These are phyloP conservation scores for Pyronema omphalodes DNA, from an alignment of 495 filamentous ascomycete species.

Conservation along the genomic window DNA sequence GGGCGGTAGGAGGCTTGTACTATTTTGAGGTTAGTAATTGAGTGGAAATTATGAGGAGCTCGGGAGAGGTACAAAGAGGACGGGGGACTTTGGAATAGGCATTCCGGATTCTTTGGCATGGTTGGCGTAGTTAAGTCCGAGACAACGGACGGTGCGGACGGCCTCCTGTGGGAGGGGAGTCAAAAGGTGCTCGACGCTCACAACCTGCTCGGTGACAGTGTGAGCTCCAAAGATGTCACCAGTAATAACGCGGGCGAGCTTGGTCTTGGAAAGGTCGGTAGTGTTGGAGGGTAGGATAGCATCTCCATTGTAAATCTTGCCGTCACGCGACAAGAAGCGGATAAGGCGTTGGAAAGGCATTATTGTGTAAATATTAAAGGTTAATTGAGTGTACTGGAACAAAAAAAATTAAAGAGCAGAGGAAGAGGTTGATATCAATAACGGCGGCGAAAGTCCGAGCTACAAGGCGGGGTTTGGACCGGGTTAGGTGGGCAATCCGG, in stretches of 20 bases:
- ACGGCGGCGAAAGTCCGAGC: too few relatives aligned
- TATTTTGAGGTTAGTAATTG: slow-evolving; percentile 7
- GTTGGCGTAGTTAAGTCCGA: slow-evolving; percentile 66
- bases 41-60: not conserved
- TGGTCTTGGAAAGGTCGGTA: slow-evolving; percentile 46
- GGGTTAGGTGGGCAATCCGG: too few relatives aligned
- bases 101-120: slow-evolving; percentile 58
- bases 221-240: slow-evolving; percentile 59
- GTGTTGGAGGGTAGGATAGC: slow-evolving; percentile 52
- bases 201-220: slow-evolving; percentile 46
- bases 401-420: too few relatives aligned
- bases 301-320: slow-evolving; percentile 64
- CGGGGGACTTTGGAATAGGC: slow-evolving; percentile 55
- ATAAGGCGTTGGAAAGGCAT: slow-evolving; percentile 34
- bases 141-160: slow-evolving; percentile 54
- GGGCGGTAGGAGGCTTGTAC: slow-evolving; percentile 62
- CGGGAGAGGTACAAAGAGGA: slow-evolving; percentile 43
- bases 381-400: too few relatives aligned
- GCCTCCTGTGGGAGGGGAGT: slow-evolving; percentile 49
- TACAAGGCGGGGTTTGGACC: too few relatives aligned
- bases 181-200: slow-evolving; percentile 47
- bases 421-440: too few relatives aligned
- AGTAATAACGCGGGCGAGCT: slow-evolving; percentile 46
- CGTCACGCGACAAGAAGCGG: slow-evolving; percentile 61
- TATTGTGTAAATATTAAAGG: not conserved